phyloP scores from a whole-genome alignment of 306 rosid genomes.

The Inga leiocalycina region DNA sequence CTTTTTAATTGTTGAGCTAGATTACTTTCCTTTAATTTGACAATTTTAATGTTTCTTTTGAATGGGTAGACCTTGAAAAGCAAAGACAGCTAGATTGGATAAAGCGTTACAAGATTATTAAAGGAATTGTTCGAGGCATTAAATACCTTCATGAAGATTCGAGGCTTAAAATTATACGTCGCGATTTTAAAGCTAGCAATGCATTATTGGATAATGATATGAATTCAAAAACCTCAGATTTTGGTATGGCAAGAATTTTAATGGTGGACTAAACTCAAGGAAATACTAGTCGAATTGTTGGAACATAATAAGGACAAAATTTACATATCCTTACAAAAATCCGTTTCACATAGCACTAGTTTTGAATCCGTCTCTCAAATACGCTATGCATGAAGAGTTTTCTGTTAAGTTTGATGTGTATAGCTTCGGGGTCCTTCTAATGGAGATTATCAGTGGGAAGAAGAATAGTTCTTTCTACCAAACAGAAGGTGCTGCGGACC shows the following conservation, averaged over 20 bases:
- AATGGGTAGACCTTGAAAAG: slow-evolving; percentile 36
- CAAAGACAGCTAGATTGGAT: slow-evolving; percentile 49
- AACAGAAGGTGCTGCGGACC: too few relatives aligned
- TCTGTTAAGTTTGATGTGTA: neutral
- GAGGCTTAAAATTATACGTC: slow-evolving; percentile 35
- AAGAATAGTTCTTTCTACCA: too few relatives aligned
- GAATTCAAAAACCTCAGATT: slow-evolving; percentile 49
- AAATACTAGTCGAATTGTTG: slow-evolving; percentile 27
- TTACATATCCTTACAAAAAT: too few relatives aligned
- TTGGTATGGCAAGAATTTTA: slow-evolving; percentile 47
- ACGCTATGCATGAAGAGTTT: neutral
- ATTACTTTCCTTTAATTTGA: neutral
- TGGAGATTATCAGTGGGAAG: too few relatives aligned
- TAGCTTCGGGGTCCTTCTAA: slow-evolving; percentile 6
- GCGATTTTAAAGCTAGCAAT: slow-evolving; percentile 32
- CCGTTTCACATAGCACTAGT: too few relatives aligned
- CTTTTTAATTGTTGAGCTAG: neutral
- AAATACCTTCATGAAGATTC: slow-evolving; percentile 67
- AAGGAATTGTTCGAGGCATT: slow-evolving; percentile 55
- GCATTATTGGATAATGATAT: slow-evolving; percentile 36
- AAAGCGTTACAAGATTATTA: slow-evolving; percentile 47
- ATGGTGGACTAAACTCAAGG: slow-evolving; percentile 24
- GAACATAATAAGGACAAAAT: slow-evolving; percentile 42
- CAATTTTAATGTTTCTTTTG: neutral
- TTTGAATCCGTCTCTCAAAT: neutral